Percentiles rank a stretch among this genome's conserved stretches.
Evolutionary conservation across 148 eudicot species (phyloP).

Genomic region (Heliamphora exappendiculata): DNA sequence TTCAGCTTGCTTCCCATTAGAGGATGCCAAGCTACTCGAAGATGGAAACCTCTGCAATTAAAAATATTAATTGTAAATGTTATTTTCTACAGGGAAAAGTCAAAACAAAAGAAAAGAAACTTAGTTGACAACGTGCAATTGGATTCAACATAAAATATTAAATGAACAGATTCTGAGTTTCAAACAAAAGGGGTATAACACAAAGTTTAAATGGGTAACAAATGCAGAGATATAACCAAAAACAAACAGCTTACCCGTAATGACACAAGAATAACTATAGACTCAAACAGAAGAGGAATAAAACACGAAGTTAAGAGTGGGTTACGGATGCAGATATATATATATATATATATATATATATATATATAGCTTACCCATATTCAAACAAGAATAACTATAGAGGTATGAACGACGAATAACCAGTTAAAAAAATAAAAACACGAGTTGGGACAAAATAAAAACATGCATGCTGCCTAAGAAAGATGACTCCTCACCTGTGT

Average conservation of each 20-base stretch:
- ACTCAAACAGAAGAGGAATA: not conserved
- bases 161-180: not conserved
- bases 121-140: not conserved
- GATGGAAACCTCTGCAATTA: constrained; percentile 78
- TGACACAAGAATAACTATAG: not conserved
- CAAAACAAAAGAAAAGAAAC: not conserved
- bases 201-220: not conserved
- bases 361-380: not conserved
- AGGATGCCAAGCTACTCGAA: constrained; percentile 81
- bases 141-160: not conserved
- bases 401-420: not conserved
- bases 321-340: no score
- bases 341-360: no score
- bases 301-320: no score
- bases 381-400: not conserved
- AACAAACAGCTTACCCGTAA: not conserved
- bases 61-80: not conserved
- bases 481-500: constrained; percentile 49
- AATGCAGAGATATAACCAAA: not conserved
- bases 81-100: not conserved
- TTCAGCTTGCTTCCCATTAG: constrained; percentile 60
- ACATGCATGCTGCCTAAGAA: not conserved
- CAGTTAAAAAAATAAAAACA: not conserved
- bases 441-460: not conserved
- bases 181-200: not conserved